phyloP scores from a whole-genome alignment of 345 rosid genomes.

The Populus alba region DNA sequence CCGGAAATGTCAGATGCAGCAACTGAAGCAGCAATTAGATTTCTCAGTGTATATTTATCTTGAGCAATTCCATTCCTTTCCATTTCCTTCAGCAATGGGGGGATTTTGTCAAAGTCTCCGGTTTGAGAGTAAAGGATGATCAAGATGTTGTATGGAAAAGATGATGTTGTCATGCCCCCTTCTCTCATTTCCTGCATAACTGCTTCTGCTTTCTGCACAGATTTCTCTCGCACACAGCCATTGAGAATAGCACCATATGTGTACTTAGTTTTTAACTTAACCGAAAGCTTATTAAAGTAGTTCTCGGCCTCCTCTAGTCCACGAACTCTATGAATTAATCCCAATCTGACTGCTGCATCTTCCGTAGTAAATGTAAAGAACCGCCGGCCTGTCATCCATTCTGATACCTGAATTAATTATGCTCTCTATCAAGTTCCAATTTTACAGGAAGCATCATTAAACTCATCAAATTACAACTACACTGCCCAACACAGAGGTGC shows the following conservation, averaged over 20 bases:
- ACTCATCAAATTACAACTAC: too few relatives aligned
- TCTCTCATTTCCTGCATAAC: constrained; percentile 25
- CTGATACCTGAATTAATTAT: constrained; percentile 18
- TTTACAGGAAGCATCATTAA: too few relatives aligned
- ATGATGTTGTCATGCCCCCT: background rate
- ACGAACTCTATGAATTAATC: constrained; percentile 23
- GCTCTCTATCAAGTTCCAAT: too few relatives aligned
- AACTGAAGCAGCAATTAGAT: constrained; percentile 11
- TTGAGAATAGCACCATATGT: constrained; percentile 30
- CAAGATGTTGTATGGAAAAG: constrained; percentile 26
- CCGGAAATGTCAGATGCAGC: constrained; percentile 19
- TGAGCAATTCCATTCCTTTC: constrained; percentile 16
- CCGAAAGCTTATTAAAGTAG: constrained; percentile 20
- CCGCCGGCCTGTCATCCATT: constrained; percentile 26
- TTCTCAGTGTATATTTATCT: constrained; percentile 18
- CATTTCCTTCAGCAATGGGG: constrained; percentile 24
- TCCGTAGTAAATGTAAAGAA: background rate
- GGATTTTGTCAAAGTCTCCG: constrained; percentile 19
- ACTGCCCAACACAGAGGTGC: too few relatives aligned
- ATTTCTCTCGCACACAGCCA: constrained; percentile 15
- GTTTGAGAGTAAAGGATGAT: constrained; percentile 17
- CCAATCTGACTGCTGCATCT: constrained; percentile 22
- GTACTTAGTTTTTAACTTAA: constrained; percentile 3
- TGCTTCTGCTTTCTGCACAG: constrained; percentile 28
- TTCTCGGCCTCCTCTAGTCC: constrained; percentile 23